Evolutionary conservation across 2,329 filamentous ascomycete species (phyloP).

Genomic region (Hypomyces rosellus): DNA sequence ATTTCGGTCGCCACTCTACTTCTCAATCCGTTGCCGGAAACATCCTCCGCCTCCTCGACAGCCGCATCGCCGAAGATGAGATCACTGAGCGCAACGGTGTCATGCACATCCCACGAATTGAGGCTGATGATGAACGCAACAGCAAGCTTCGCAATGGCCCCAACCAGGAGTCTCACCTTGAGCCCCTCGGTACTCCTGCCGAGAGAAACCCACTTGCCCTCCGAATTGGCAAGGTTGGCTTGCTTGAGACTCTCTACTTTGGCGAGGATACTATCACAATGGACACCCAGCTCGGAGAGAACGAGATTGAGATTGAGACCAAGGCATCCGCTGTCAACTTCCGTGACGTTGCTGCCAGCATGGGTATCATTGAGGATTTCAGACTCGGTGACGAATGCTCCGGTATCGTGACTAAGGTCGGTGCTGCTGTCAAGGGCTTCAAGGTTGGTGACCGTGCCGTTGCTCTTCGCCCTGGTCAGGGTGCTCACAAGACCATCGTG

Average conservation of each 20-base stretch:
- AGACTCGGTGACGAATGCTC: conserved; percentile 21
- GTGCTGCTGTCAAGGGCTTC: conserved; percentile 16
- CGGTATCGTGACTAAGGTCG: conserved; percentile 16
- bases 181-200: conserved; percentile 10
- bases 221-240: conserved; percentile 17
- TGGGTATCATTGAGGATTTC: conserved; percentile 18
- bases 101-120: conserved; percentile 18
- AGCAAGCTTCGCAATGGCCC: conserved; percentile 19
- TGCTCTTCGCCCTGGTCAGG: conserved; percentile 14
- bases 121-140: conserved; percentile 19
- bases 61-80: conserved; percentile 17
- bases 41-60: conserved; percentile 14
- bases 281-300: conserved; percentile 11
- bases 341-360: conserved; percentile 28
- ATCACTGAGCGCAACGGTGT: conserved; percentile 18
- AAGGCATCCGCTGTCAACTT: conserved; percentile 29
- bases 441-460: conserved; percentile 27
- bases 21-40: conserved; percentile 12
- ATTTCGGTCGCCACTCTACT: conserved; percentile 11
- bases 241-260: conserved; percentile 24
- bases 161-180: conserved; percentile 18
- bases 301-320: conserved; percentile 25
- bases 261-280: conserved; percentile 17
- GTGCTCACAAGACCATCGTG: conserved; percentile 22
- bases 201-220: conserved; percentile 13